Evolutionary conservation across 495 filamentous ascomycete genomes (phyloP).

Genomic region (Bacidia rubella): DNA sequence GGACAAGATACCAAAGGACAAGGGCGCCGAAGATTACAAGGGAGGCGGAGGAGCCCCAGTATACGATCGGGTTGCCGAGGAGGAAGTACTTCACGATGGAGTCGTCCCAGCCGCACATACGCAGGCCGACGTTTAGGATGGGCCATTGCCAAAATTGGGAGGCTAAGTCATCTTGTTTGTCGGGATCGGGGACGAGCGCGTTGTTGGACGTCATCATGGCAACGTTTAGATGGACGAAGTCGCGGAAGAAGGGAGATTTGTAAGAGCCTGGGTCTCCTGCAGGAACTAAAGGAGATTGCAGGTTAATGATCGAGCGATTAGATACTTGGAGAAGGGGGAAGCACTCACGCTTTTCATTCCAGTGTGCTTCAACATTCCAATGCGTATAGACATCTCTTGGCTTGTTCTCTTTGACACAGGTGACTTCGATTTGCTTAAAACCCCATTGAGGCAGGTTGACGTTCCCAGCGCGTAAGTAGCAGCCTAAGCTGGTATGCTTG

Average conservation of each 20-base stretch:
- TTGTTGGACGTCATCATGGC: constrained; percentile 99
- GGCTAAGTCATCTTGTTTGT: constrained; percentile 96
- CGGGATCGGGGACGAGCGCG: constrained; percentile 90
- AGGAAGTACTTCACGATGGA: constrained; percentile 94
- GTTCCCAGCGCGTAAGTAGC: constrained; percentile 91
- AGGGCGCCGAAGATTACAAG: constrained; percentile 59
- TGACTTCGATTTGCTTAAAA: constrained; percentile 98
- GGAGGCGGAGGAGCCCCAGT: constrained; percentile 80
- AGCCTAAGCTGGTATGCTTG: constrained; percentile 69
- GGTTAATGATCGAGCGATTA: constrained; percentile 13
- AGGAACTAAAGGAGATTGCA: constrained; percentile 48
- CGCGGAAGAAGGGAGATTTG: constrained; percentile 89
- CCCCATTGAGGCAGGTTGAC: constrained; percentile 97
- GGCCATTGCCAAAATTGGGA: constrained; percentile 99
- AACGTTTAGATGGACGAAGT: constrained; percentile 95
- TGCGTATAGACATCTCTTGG: constrained; percentile 88
- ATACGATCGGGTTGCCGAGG: constrained; percentile 89
- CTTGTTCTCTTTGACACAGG: constrained; percentile 87
- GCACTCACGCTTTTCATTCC: constrained; percentile 80
- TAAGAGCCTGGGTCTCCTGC: constrained; percentile 83
- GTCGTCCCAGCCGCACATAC: constrained; percentile 99
- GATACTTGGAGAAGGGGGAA: constrained; percentile 1
- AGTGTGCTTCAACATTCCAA: constrained; percentile 96
- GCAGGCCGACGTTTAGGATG: constrained; percentile 80
- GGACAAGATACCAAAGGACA: constrained; percentile 71